These are phyloP conservation scores for Rhizoclosmatium hyalinum DNA, from an alignment of 371 early-diverging fungal genomes.

Conservation along the genomic window DNA sequence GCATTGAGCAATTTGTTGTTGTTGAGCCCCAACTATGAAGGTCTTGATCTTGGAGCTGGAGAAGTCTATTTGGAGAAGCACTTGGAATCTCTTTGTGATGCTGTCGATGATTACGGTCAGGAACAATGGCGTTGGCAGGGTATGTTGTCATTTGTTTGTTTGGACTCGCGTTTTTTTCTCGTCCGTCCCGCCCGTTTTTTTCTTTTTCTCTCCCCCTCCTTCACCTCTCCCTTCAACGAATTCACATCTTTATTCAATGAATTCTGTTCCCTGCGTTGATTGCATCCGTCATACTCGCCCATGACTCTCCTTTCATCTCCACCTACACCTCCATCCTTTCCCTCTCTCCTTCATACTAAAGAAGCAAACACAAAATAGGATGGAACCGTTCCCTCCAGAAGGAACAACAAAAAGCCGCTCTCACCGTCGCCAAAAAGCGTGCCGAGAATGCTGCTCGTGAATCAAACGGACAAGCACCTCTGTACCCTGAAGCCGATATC, in stretches of 20 bases:
- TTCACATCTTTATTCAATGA: too few relatives aligned
- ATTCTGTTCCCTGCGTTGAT: too few relatives aligned
- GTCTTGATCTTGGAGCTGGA: constrained; percentile 76
- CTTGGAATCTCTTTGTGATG: constrained; percentile 84
- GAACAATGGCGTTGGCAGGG: constrained; percentile 90
- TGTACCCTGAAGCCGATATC: constrained; percentile 79
- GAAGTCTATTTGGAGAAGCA: constrained; percentile 87
- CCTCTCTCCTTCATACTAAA: not conserved
- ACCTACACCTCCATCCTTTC: not conserved
- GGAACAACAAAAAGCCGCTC: constrained; percentile 79
- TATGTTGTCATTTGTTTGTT: not conserved
- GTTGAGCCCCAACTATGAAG: constrained; percentile 81
- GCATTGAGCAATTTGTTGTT: constrained; percentile 52
- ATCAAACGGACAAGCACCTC: constrained; percentile 74
- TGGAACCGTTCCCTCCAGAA: constrained; percentile 91
- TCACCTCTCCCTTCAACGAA: too few relatives aligned
- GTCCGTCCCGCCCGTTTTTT: not conserved
- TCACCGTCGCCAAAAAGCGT: constrained; percentile 60
- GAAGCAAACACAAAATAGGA: constrained; percentile 41
- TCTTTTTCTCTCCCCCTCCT: too few relatives aligned
- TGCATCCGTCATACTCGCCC: too few relatives aligned
- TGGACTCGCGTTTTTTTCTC: constrained; percentile 5
- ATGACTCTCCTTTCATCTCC: not conserved
- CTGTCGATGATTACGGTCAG: constrained; percentile 88
- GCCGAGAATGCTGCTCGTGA: constrained; percentile 81